Conservation (phyloP, 2,329 filamentous ascomycete genomes). For the Arthrobotrys megalospora region DNA sequence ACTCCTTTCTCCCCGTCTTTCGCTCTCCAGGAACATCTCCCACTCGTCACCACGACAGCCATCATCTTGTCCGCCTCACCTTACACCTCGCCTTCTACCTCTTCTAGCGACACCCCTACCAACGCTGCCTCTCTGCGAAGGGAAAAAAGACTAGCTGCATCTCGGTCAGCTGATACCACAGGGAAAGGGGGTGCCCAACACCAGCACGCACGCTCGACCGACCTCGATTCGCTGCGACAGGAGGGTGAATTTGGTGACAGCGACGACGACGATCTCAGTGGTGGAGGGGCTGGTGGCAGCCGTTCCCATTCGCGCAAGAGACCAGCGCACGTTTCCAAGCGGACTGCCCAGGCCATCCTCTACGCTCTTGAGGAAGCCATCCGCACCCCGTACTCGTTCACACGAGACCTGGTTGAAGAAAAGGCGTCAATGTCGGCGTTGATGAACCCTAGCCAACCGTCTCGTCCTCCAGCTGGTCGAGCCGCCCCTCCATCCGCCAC, state of each 20-base stretch:
- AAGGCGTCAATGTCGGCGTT: slow-evolving; percentile 90
- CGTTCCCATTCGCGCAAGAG: slow-evolving; percentile 55
- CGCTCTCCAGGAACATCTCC: slow-evolving; percentile 27
- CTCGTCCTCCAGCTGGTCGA: slow-evolving; percentile 60
- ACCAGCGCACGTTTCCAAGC: slow-evolving; percentile 78
- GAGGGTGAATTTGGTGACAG: slow-evolving; percentile 55
- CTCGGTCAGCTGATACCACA: slow-evolving; percentile 50
- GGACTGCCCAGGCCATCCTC: slow-evolving; percentile 90
- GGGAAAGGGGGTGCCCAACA: slow-evolving; percentile 55
- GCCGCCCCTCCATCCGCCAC: slow-evolving; percentile 57
- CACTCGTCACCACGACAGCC: slow-evolving; percentile 50
- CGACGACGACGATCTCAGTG: slow-evolving; percentile 53
- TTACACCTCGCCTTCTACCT: slow-evolving; percentile 60
- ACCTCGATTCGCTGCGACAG: slow-evolving; percentile 54
- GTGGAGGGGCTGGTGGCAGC: slow-evolving; percentile 60
- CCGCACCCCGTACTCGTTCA: slow-evolving; percentile 85
- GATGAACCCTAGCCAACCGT: slow-evolving; percentile 73
- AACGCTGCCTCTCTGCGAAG: slow-evolving; percentile 58
- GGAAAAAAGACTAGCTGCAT: slow-evolving; percentile 53
- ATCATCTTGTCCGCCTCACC: slow-evolving; percentile 61
- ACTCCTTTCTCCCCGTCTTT: slow-evolving; percentile 29
- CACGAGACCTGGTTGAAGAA: slow-evolving; percentile 86
- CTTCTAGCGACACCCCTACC: slow-evolving; percentile 59
- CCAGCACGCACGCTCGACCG: slow-evolving; percentile 52
- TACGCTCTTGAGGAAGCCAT: slow-evolving; percentile 93